A percentile compares a stretch with the other conserved stretches of the same genome.
Conservation (phyloP, 495 filamentous ascomycete species). For the Penicillium roqueforti region DNA sequence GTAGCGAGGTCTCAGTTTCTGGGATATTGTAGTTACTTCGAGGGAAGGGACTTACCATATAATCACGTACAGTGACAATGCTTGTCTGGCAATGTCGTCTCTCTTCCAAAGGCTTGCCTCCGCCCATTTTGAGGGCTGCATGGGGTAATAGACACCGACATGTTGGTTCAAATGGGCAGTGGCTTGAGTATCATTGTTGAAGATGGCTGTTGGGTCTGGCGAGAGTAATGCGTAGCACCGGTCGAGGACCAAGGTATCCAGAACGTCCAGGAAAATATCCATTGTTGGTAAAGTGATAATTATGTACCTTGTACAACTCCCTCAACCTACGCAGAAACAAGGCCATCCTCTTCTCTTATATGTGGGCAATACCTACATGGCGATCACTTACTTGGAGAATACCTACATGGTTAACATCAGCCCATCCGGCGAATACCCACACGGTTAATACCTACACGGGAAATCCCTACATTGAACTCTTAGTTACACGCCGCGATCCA, state of each 20-base stretch:
- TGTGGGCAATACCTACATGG: slow-evolving; percentile 6
- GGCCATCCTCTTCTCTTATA: neutral
- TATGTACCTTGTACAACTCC: neutral
- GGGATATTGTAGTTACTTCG: neutral
- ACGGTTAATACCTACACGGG: neutral
- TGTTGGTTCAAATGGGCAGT: slow-evolving; percentile 18
- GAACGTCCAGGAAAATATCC: slow-evolving; percentile 73
- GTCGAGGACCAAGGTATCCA: slow-evolving; percentile 69
- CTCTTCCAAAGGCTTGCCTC: slow-evolving; percentile 63
- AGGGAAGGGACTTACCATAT: slow-evolving; percentile 52
- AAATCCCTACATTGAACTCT: slow-evolving; percentile 2
- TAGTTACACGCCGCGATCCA: neutral
- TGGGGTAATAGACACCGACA: slow-evolving; percentile 53
- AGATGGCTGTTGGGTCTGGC: slow-evolving; percentile 43
- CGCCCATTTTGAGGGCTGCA: slow-evolving; percentile 60
- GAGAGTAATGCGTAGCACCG: slow-evolving; percentile 59
- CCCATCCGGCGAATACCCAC: slow-evolving; percentile 5
- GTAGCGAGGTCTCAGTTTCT: neutral
- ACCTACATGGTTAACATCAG: neutral
- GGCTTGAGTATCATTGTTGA: slow-evolving; percentile 11
- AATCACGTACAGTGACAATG: slow-evolving; percentile 61
- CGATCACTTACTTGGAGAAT: neutral
- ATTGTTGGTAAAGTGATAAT: slow-evolving; percentile 49
- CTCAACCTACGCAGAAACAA: too few species aligned
- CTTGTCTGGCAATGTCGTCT: slow-evolving; percentile 63